phyloP scores from a whole-genome alignment of 139 green algal genomes.

The Micromonas pusilla region DNA sequence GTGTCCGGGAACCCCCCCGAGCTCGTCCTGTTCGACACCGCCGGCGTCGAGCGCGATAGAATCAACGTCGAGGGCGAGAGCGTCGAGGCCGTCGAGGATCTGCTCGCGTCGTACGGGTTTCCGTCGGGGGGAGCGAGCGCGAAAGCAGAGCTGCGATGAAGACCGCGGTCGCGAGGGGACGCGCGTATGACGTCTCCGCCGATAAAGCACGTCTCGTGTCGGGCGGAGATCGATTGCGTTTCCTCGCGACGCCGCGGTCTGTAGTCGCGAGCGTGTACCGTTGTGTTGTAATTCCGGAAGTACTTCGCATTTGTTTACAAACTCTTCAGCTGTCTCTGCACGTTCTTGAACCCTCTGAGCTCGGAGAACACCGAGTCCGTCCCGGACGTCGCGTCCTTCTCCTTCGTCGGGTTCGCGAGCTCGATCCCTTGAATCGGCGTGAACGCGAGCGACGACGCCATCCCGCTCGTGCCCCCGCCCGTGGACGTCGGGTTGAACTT shows the following conservation, averaged over 20 bases:
- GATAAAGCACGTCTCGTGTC: not conserved
- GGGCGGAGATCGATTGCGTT: not conserved
- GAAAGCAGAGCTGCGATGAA: not conserved
- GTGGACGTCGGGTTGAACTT: not conserved
- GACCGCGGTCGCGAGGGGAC: not conserved
- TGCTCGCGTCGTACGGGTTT: not conserved
- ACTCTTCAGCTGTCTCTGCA: constrained; percentile 7
- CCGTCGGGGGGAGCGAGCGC: not conserved
- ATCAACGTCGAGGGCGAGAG: not conserved
- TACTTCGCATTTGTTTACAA: too few species aligned
- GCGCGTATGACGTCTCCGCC: not conserved
- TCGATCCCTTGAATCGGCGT: constrained; percentile 37
- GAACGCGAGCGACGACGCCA: constrained; percentile 27
- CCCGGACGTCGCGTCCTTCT: not conserved
- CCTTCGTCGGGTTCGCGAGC: constrained; percentile 26
- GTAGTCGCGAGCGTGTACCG: too few species aligned
- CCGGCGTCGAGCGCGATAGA: not conserved
- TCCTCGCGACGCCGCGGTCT: not conserved
- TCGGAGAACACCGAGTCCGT: constrained; percentile 27
- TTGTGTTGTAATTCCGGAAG: too few species aligned
- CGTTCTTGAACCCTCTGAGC: constrained; percentile 1
- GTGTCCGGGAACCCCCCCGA: not conserved
- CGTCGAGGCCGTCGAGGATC: not conserved
- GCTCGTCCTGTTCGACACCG: not conserved
- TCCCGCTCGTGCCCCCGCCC: not conserved